Evolutionary conservation across 2,329 filamentous ascomycete species (phyloP), one percentile per base, ranked within the genome.

Genomic region (Hypoxylon sp.): DNA sequence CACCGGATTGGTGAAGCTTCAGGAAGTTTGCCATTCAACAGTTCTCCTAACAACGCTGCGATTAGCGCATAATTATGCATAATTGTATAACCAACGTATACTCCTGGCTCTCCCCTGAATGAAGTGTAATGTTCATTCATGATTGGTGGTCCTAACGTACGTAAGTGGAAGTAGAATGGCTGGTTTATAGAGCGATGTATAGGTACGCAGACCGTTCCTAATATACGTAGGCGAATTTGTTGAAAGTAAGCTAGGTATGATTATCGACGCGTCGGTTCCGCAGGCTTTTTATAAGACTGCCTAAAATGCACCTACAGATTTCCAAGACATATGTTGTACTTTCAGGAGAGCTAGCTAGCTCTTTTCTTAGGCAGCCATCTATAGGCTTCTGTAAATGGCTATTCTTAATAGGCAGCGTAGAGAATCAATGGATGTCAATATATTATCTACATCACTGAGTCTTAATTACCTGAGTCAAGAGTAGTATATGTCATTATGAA

Each of bases 1-100:
- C 65, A 64, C 37, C 30, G 35, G 54, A 55, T 64, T 66, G 60
- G 49, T 51, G 60, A 67, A 61, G 64, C 48, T 66, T 35, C 13
- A 59, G 40, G 44, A 40, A 53, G 40, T 53, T 31, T 60, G 44
- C 56, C 46, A 51, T 31, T 57, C n/a, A 60, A 54, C 54, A 31
- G 27, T 10, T 37, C 46, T 42, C 35, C 27, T 64, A 31, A 35
- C 27, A 35, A 40, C 33, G 14, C 22, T 27, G 30, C 20, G 11
- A 37, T 68, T 59, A 25, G 25, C n/a, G 37, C 48, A 65, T 68
- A 48, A 44, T 5, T 49, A 13, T 53, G 20, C 50, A 50, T 61
- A 53, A 31, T 14, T 54, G 37, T 30, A 61, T 60, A 33, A 2
- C 10, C 6, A 22, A 22, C 5, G 31, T 42, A 44, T n/a, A n/a